Conservation (phyloP, 2,329 filamentous ascomycete species). For the Pseudocercospora crystallina region DNA sequence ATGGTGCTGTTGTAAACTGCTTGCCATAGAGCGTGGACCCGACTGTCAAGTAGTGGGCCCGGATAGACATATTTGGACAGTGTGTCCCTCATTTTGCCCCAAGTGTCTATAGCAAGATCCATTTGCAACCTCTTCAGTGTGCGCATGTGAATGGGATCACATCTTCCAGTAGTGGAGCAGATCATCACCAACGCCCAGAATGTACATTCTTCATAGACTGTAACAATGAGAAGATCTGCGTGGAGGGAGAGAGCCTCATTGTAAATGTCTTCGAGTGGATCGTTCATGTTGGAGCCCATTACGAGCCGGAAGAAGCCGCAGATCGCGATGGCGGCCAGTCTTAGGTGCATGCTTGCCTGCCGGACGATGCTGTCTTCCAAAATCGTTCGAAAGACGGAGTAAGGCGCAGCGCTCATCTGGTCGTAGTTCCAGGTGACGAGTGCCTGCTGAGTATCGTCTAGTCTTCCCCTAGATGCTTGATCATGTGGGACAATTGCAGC, state of each 20-base stretch:
- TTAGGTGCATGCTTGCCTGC: slow-evolving; percentile 19
- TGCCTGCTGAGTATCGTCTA: slow-evolving; percentile 12
- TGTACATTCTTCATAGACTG: slow-evolving; percentile 20
- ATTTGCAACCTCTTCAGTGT: slow-evolving; percentile 15
- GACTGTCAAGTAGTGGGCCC: slow-evolving; percentile 9
- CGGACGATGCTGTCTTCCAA: slow-evolving; percentile 18
- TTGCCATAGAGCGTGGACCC: slow-evolving; percentile 19
- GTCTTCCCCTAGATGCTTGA: slow-evolving; percentile 3
- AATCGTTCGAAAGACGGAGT: slow-evolving; percentile 16
- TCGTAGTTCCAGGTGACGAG: slow-evolving; percentile 13
- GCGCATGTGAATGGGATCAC: slow-evolving; percentile 20
- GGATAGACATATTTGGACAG: slow-evolving; percentile 14
- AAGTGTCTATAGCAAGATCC: slow-evolving; percentile 9
- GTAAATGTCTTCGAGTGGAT: slow-evolving; percentile 13
- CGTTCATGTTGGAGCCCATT: slow-evolving; percentile 5
- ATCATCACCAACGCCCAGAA: slow-evolving; percentile 23
- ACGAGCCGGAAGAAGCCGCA: slow-evolving; percentile 18
- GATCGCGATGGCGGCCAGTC: slow-evolving; percentile 17
- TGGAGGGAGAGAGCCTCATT: slow-evolving; percentile 13
- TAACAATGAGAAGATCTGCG: slow-evolving; percentile 17
- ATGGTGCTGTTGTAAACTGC: slow-evolving; percentile 16
- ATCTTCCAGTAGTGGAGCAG: slow-evolving; percentile 18
- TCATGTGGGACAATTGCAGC: slow-evolving; percentile 6
- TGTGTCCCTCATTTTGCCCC: slow-evolving; percentile 6
- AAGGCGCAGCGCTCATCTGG: slow-evolving; percentile 11